Conservation (phyloP, 2,329 filamentous ascomycete species). For the Fusarium sp. region DNA sequence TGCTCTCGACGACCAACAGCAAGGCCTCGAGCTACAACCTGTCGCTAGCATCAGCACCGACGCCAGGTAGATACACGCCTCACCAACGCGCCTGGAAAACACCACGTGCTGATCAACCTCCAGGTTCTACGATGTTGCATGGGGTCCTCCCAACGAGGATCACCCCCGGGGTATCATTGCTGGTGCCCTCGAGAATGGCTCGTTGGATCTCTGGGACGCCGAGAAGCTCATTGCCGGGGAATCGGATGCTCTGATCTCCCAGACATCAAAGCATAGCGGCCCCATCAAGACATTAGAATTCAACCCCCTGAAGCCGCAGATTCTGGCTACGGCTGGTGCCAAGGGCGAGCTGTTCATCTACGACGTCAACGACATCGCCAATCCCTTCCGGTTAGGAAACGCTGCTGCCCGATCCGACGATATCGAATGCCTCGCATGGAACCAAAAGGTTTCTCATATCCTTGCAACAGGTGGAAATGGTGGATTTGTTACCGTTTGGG, state of each 20-base stretch:
- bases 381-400: constrained; percentile 88
- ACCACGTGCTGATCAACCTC: constrained; percentile 26
- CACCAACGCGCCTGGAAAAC: constrained; percentile 15
- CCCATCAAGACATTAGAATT: constrained; percentile 96
- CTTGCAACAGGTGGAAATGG: constrained; percentile 91
- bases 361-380: constrained; percentile 88
- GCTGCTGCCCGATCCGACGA: constrained; percentile 90
- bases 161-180: constrained; percentile 90
- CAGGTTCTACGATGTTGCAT: constrained; percentile 97
- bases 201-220: constrained; percentile 93
- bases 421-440: constrained; percentile 97
- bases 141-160: constrained; percentile 83
- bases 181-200: constrained; percentile 92
- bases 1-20: constrained; percentile 77
- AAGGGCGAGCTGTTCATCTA: constrained; percentile 98
- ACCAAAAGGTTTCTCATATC: constrained; percentile 96
- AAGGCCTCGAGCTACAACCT: constrained; percentile 85
- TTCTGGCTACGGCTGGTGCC: constrained; percentile 89
- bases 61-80: constrained; percentile 71
- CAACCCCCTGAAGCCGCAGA: constrained; percentile 90
- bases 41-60: constrained; percentile 85
- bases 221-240: constrained; percentile 68
- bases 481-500: constrained; percentile 98
- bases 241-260: constrained; percentile 81
- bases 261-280: constrained; percentile 88